Evolutionary conservation across 78 protist genomes (phyloP).

Genomic region (Dictyostelium capitatum): DNA sequence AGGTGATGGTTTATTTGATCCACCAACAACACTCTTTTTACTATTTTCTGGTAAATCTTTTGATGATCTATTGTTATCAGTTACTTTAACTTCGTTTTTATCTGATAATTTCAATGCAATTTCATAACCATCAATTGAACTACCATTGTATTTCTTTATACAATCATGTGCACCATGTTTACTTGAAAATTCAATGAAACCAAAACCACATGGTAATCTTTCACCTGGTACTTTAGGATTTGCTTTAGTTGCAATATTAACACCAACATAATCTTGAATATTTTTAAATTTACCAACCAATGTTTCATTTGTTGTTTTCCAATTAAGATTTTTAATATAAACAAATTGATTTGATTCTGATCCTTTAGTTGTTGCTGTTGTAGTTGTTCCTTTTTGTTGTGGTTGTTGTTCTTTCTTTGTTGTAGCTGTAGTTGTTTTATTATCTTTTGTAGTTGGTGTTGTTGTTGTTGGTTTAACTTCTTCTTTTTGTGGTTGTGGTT

Average conservation of each 20-base stretch:
- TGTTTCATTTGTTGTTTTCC: conserved; percentile 86
- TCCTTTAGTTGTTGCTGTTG: not conserved
- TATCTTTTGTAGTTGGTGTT: not conserved
- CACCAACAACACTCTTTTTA: not conserved
- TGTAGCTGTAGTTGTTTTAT: not conserved
- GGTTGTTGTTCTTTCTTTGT: not conserved
- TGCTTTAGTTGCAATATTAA: conserved; percentile 53
- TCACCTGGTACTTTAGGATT: conserved; percentile 36
- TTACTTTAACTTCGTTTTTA: not conserved
- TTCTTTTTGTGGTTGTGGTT: not conserved
- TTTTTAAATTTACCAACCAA: conserved; percentile 68
- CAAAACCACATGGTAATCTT: conserved; percentile 90
- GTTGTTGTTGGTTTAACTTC: not conserved
- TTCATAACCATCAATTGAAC: conserved; percentile 83
- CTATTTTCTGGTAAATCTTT: not conserved
- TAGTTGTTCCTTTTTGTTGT: not conserved
- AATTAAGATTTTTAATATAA: conserved; percentile 95
- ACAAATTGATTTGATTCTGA: conserved; percentile 21
- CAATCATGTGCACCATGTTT: conserved; percentile 74
- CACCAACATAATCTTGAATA: conserved; percentile 26
- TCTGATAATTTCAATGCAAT: conserved; percentile 81
- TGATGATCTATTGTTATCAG: not conserved
- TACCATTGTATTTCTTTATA: conserved; percentile 30
- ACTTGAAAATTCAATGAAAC: conserved; percentile 89
- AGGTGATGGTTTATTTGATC: conserved; percentile 17